Conservation (phyloP, 2,329 filamentous ascomycete genomes). For the Fusarium sp. region DNA sequence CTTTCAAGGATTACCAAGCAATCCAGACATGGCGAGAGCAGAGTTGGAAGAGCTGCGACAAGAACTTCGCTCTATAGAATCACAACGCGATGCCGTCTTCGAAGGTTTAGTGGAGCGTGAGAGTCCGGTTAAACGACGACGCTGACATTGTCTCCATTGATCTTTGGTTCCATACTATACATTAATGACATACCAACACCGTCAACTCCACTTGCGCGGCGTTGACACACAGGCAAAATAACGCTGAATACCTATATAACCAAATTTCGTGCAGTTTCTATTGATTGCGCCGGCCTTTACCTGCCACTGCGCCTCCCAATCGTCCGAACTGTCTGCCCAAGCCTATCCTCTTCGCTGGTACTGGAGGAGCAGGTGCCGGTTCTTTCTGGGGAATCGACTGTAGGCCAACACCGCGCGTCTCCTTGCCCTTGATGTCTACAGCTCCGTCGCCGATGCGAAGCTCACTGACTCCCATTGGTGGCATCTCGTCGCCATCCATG, state of each 20-base stretch:
- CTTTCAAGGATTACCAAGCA: conserved; percentile 79
- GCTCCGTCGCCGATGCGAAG: conserved; percentile 57
- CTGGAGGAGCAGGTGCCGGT: conserved; percentile 54
- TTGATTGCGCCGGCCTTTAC: conserved; percentile 67
- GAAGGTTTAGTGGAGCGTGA: conserved; percentile 76
- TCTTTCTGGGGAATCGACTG: conserved; percentile 65
- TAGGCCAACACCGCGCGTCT: conserved; percentile 51
- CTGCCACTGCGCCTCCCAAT: conserved; percentile 76
- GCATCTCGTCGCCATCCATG: conserved; percentile 62
- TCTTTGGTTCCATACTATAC: conserved; percentile 34
- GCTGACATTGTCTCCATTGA: conserved; percentile 40
- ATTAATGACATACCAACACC: conserved; percentile 25
- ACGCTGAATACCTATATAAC: conserved; percentile 20
- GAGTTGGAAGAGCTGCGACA: conserved; percentile 75
- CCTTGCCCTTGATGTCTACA: conserved; percentile 57
- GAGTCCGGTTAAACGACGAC: conserved; percentile 61
- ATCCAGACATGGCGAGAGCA: conserved; percentile 74
- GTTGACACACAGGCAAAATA: conserved; percentile 9
- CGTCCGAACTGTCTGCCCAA: conserved; percentile 77
- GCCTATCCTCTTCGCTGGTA: conserved; percentile 69
- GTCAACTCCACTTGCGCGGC: neutral
- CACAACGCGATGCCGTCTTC: conserved; percentile 78
- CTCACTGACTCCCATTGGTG: conserved; percentile 58
- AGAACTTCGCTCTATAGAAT: conserved; percentile 71
- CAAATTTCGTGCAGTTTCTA: conserved; percentile 16